Evolutionary conservation across 495 filamentous ascomycete genomes (phyloP).

Genomic region (Penicillium dipodomyicola): DNA sequence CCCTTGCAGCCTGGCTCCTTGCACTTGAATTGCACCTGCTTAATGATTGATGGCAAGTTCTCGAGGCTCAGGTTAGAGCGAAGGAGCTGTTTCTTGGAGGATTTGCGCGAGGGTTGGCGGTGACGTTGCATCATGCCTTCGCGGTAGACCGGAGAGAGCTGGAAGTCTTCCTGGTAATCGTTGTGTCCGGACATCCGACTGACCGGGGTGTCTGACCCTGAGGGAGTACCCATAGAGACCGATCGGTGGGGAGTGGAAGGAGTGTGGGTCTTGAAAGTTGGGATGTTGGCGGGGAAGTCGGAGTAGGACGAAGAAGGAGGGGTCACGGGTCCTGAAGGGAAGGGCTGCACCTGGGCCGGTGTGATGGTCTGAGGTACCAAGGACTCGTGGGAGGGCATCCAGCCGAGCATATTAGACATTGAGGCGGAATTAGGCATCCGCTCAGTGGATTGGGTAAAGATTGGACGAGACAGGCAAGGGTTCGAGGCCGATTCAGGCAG

Average conservation of each 20-base stretch:
- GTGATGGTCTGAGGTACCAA: conserved; percentile 44
- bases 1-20: conserved; percentile 48
- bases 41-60: conserved; percentile 41
- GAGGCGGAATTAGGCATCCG: conserved; percentile 42
- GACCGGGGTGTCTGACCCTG: conserved; percentile 40
- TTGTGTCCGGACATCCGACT: conserved; percentile 39
- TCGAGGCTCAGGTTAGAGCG: conserved; percentile 43
- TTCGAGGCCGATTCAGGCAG: conserved; percentile 45
- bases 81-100: conserved; percentile 38
- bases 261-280: conserved; percentile 41
- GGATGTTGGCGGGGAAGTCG: conserved; percentile 39
- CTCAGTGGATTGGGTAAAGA: conserved; percentile 41
- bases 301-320: conserved; percentile 43
- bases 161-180: conserved; percentile 42
- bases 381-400: conserved; percentile 41
- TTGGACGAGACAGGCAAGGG: conserved; percentile 44
- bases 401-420: conserved; percentile 45
- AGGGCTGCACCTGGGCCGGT: conserved; percentile 31
- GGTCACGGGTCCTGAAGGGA: conserved; percentile 36
- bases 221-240: conserved; percentile 39
- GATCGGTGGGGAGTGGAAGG: conserved; percentile 45
- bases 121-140: conserved; percentile 37
- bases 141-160: conserved; percentile 38
- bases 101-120: conserved; percentile 37
- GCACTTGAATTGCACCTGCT: conserved; percentile 51